Evolutionary conservation across 148 eudicot species (phyloP).

Genomic region (Persicaria tinctoria): DNA sequence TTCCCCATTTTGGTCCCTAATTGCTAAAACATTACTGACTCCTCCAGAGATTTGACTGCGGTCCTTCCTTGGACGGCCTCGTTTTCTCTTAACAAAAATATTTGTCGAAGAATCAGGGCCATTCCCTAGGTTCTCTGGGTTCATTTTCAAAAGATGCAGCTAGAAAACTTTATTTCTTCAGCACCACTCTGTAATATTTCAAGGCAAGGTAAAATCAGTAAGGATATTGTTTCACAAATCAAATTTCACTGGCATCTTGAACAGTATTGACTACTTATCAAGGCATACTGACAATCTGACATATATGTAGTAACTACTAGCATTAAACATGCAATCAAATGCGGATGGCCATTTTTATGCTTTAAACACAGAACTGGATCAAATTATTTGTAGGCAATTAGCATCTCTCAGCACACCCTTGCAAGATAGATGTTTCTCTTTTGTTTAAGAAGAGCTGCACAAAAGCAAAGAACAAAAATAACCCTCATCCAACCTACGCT

Average conservation of each 20-base stretch:
- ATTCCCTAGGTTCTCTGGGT: conserved; percentile 33
- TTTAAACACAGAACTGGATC: not conserved
- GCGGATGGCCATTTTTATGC: not conserved
- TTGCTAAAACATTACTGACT: conserved; percentile 14
- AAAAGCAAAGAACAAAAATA: not conserved
- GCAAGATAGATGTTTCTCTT: not conserved
- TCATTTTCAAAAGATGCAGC: conserved; percentile 33
- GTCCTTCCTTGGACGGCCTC: conserved; percentile 94
- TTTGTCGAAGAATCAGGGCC: conserved; percentile 19
- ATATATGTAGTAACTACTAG: not conserved
- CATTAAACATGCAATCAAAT: not conserved
- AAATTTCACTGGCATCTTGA: too few species aligned
- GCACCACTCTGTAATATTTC: conserved; percentile 14
- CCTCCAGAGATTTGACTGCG: conserved; percentile 23
- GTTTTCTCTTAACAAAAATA: conserved; percentile 51
- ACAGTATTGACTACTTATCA: not conserved
- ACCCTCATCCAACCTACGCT: not conserved
- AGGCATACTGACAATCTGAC: not conserved
- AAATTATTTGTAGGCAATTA: not conserved
- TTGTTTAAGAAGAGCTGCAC: not conserved
- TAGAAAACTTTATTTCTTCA: not conserved
- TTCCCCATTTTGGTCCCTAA: not conserved
- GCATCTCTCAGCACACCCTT: not conserved
- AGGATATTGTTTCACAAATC: not conserved
- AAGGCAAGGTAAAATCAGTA: not conserved